These are phyloP conservation scores for Endotrypanum monterogeii DNA, from an alignment of 208 protist genomes.

Conservation along the genomic window DNA sequence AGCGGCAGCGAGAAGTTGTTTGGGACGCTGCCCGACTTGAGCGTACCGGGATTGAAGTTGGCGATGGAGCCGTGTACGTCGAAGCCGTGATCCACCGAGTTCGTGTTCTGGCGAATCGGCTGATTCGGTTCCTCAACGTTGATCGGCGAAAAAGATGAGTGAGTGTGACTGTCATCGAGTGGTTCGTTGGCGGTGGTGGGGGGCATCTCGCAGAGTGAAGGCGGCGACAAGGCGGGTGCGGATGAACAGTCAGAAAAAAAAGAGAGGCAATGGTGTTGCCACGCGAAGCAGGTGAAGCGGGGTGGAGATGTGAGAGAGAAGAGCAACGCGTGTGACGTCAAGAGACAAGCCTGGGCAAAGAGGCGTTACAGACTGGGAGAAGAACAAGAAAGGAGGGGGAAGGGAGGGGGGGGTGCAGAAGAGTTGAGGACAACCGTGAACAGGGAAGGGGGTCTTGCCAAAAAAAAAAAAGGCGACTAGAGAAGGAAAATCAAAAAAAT, in stretches of 20 bases:
- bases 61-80: slow-evolving; percentile 45
- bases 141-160: neutral
- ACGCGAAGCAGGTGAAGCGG: no score
- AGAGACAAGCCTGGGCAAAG: no score
- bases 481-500: neutral
- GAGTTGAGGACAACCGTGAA: neutral
- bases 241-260: neutral
- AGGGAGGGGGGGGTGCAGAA: no score
- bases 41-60: slow-evolving; percentile 45
- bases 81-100: slow-evolving; percentile 16
- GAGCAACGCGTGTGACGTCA: no score
- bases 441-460: no score
- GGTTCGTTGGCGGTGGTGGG: neutral
- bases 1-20: slow-evolving; percentile 54
- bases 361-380: no score
- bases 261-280: neutral
- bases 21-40: slow-evolving; percentile 33
- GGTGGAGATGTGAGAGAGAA: no score
- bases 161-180: neutral
- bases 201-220: neutral
- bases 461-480: neutral
- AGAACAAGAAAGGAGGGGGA: no score
- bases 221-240: neutral
- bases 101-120: neutral
- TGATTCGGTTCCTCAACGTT: neutral